These are phyloP conservation scores for Taphrina pruni DNA, from an alignment of 1,139 yeast genomes.

Conservation along the genomic window DNA sequence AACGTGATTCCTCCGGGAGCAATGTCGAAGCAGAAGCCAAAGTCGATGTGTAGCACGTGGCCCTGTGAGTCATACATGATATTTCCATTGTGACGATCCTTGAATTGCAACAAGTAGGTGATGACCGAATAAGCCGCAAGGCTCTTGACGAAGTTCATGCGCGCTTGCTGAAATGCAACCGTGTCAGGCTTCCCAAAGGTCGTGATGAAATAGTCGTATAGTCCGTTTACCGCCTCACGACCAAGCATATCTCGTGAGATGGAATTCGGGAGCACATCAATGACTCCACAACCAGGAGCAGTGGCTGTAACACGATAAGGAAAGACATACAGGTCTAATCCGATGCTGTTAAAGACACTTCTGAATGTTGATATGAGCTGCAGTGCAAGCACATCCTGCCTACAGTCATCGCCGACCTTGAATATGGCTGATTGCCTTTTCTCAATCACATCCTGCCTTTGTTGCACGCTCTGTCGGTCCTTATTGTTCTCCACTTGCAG, in stretches of 20 bases:
- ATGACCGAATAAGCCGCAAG: constrained; percentile 95
- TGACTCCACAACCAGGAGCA: constrained; percentile 98
- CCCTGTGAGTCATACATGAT: constrained; percentile 98
- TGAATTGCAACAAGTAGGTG: constrained; percentile 88
- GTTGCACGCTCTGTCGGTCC: constrained; percentile 51
- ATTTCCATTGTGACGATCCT: constrained; percentile 98
- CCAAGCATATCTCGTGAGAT: constrained; percentile 98
- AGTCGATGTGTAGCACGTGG: constrained; percentile 92
- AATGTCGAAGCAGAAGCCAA: constrained; percentile 97
- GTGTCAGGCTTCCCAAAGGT: constrained; percentile 94
- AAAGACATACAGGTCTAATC: constrained; percentile 86
- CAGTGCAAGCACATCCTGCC: constrained; percentile 94
- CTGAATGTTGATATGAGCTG: constrained; percentile 91
- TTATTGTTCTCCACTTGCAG: constrained; percentile 54
- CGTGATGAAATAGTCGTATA: constrained; percentile 87
- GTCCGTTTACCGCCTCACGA: constrained; percentile 96
- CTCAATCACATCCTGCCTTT: constrained; percentile 48
- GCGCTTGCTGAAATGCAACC: constrained; percentile 85
- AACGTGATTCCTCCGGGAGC: constrained; percentile 99
- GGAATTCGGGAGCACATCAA: constrained; percentile 94
- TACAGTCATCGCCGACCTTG: constrained; percentile 98
- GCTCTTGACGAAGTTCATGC: constrained; percentile 90
- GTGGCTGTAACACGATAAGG: constrained; percentile 98
- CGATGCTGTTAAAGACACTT: constrained; percentile 85
- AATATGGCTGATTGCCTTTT: constrained; percentile 93